Percentiles rank a stretch among this genome's conserved stretches.
phyloP scores from a whole-genome alignment of 441 rosid genomes.

The Gossypium davidsonii region DNA sequence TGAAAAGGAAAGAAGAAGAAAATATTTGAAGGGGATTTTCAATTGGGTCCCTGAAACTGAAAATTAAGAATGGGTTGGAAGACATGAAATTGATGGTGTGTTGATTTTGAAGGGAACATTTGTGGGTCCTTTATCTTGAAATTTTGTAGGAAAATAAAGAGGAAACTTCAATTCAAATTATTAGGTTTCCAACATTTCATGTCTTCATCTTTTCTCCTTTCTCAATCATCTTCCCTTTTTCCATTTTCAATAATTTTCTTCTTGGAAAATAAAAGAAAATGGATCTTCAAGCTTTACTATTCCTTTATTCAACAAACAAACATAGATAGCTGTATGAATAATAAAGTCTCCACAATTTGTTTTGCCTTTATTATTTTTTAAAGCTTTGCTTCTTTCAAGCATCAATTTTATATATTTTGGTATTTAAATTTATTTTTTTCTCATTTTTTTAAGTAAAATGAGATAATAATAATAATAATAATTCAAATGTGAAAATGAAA shows the following conservation, averaged over 20 bases:
- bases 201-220: background rate
- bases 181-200: slow-evolving; percentile 8
- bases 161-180: background rate
- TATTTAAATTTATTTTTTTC: too few species aligned
- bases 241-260: background rate
- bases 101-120: background rate
- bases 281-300: background rate
- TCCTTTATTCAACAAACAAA: background rate
- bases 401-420: background rate
- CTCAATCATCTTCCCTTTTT: background rate
- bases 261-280: background rate
- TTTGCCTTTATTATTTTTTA: background rate
- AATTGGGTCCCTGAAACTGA: background rate
- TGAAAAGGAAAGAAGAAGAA: background rate
- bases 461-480: too few species aligned
- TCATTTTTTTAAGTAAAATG: too few species aligned
- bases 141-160: background rate
- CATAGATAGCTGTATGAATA: background rate
- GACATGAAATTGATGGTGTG: background rate
- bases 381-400: background rate
- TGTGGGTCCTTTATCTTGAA: slow-evolving; percentile 3
- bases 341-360: background rate
- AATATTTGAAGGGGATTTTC: slow-evolving; percentile 3
- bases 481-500: too few species aligned
- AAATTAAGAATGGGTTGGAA: background rate